Base-by-base conservation (phyloP, 768 basidiomycete species). In the Hericium rajendrae region DNA sequence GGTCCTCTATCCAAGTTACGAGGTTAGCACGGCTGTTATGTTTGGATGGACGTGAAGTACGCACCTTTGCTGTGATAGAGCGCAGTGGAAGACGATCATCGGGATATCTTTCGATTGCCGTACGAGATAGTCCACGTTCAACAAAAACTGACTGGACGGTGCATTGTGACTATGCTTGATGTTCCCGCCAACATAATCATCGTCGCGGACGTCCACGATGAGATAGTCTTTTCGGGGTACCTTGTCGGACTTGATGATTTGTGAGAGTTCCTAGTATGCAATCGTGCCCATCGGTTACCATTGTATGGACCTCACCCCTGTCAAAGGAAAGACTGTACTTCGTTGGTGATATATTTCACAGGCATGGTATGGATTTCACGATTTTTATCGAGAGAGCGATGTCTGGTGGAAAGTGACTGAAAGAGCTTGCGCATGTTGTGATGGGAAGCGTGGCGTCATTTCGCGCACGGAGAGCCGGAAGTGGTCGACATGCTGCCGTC, bases 201-300 rank as follows among this genome's bases (percentile, higher is more conserved):
- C 80, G 68, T 91, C 90, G n/a, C 91, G 84, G 37, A 93, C 91
- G 68, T 93, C 91, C 41, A 93, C 79, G 48, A 93, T 77, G 32
- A 85, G 68, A 66, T 84, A 92, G 66, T 91, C 88, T 67, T 81
- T 80, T 64, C 74, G 70, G 8, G 80, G 72, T 37, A 73, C 71
- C 64, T 83, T 83, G 56, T 76, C 78, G 65, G 79, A 81, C 70
- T 85, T 90, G 62, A 91, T 83, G 58, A 89, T 68, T 32, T 71
- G 69, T 18, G 83, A 84, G 50, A 92, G 81, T 66, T 87, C 82
- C 89, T 91, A 38, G 49, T 32, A 32, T 32, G 6, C 32, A 32
- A 8, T 32, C 32, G 32, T 32, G 32, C 32, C 32, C 32, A 32
- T 32, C 32, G 32, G 32, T 32, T 32, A 32, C 32, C 32, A 32